phyloP scores from a whole-genome alignment of 148 eudicot species.

The Dysphania ambrosioides region DNA sequence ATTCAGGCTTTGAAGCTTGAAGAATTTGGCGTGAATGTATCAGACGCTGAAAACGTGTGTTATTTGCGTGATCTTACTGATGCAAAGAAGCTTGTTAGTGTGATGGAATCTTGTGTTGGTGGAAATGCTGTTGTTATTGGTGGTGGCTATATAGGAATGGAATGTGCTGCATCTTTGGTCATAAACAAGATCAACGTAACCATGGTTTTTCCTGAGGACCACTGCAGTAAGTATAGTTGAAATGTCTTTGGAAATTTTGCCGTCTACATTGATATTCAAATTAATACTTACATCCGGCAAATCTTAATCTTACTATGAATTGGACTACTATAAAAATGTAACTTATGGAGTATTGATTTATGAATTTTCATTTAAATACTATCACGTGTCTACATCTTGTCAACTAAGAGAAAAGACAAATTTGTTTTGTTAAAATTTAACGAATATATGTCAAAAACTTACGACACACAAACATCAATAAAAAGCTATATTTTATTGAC shows the following conservation, averaged over 20 bases:
- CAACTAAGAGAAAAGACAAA: background rate
- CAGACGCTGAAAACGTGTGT: slow-evolving; percentile 88
- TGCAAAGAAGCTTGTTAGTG: slow-evolving; percentile 72
- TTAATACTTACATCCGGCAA: background rate
- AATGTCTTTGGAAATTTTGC: background rate
- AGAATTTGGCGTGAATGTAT: slow-evolving; percentile 89
- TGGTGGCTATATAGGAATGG: slow-evolving; percentile 99
- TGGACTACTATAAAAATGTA: background rate
- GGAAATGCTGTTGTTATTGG: slow-evolving; percentile 97
- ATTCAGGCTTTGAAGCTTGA: slow-evolving; percentile 94
- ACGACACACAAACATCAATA: background rate
- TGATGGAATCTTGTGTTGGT: slow-evolving; percentile 58
- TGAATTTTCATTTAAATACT: background rate
- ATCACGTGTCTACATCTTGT: background rate
- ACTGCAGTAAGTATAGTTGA: slow-evolving; percentile 63
- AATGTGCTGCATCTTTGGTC: slow-evolving; percentile 95
- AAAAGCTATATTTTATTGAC: background rate
- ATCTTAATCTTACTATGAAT: background rate
- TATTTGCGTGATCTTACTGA: slow-evolving; percentile 88
- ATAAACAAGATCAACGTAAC: slow-evolving; percentile 90
- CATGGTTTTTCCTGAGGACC: slow-evolving; percentile 95
- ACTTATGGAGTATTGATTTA: background rate
- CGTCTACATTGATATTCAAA: background rate
- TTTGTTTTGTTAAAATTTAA: background rate
- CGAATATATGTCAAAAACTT: background rate